phyloP scores from a whole-genome alignment of 805 yeast genomes.

The Lipomyces yamadae region DNA sequence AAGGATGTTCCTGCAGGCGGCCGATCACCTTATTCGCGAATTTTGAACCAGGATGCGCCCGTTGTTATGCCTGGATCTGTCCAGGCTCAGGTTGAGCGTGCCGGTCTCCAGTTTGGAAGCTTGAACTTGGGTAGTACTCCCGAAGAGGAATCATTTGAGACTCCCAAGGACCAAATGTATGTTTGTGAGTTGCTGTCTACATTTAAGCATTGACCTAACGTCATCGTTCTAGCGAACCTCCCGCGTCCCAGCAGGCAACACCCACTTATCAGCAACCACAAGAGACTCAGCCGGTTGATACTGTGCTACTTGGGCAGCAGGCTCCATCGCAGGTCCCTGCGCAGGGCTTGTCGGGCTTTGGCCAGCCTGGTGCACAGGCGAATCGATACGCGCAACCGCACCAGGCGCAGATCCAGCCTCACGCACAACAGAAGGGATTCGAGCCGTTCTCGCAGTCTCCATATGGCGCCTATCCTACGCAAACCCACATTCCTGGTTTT shows the following conservation, averaged over 20 bases:
- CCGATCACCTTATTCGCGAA: slow-evolving; percentile 44
- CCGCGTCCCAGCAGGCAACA: slow-evolving; percentile 12
- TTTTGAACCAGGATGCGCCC: slow-evolving; percentile 51
- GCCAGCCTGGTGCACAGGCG: slow-evolving; percentile 28
- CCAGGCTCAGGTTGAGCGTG: slow-evolving; percentile 52
- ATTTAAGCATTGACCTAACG: neutral
- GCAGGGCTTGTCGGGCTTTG: slow-evolving; percentile 32
- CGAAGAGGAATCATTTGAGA: slow-evolving; percentile 25
- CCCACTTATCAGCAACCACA: slow-evolving; percentile 19
- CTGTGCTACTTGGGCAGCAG: slow-evolving; percentile 6
- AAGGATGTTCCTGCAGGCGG: slow-evolving; percentile 13
- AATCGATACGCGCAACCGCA: slow-evolving; percentile 22
- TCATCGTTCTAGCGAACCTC: slow-evolving; percentile 6
- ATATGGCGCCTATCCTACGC: slow-evolving; percentile 36
- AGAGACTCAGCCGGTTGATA: slow-evolving; percentile 2
- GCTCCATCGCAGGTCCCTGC: slow-evolving; percentile 26
- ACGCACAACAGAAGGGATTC: slow-evolving; percentile 32
- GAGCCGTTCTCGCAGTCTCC: slow-evolving; percentile 39
- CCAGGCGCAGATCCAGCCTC: slow-evolving; percentile 27
- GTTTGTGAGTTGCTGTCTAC: neutral
- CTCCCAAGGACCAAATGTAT: slow-evolving; percentile 15
- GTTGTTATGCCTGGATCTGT: slow-evolving; percentile 60
- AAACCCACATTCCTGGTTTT: slow-evolving; percentile 37
- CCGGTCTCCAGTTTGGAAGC: slow-evolving; percentile 69
- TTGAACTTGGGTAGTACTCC: slow-evolving; percentile 47